Percentiles rank a stretch among this genome's conserved stretches.
phyloP scores from a whole-genome alignment of 1,139 yeast species.

The Debaryomycetaceae sp. region DNA sequence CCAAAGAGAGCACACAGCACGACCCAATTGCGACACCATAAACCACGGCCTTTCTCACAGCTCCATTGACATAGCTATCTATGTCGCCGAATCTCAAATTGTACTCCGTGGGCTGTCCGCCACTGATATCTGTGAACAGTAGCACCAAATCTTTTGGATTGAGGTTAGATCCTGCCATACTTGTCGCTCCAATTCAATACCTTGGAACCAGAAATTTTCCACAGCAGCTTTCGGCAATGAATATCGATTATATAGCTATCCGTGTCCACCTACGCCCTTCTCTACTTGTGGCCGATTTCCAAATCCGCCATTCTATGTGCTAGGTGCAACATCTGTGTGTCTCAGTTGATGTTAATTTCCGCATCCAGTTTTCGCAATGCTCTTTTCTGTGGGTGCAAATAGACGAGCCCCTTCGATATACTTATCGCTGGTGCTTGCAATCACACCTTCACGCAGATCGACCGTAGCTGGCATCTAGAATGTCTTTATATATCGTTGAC shows the following conservation, averaged over 20 bases:
- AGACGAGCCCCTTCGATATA: too few species aligned
- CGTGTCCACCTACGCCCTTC: too few species aligned
- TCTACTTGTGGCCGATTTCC: not conserved
- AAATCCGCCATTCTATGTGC: not conserved
- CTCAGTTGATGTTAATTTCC: not conserved
- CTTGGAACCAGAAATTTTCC: too few species aligned
- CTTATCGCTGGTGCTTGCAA: too few species aligned
- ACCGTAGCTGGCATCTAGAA: too few species aligned
- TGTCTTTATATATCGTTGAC: too few species aligned
- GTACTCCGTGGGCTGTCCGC: conserved; percentile 4
- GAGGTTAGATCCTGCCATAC: not conserved
- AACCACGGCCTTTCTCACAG: conserved; percentile 10
- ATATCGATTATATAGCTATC: too few species aligned
- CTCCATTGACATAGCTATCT: conserved; percentile 8
- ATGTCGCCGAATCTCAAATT: conserved; percentile 11
- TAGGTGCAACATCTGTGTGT: not conserved
- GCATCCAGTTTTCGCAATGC: not conserved
- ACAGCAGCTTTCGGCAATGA: too few species aligned
- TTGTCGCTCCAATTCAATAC: too few species aligned
- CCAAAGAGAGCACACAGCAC: conserved; percentile 19
- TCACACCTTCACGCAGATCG: too few species aligned
- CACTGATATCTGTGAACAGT: conserved; percentile 15
- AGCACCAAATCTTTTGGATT: conserved; percentile 15
- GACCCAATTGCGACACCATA: conserved; percentile 30
- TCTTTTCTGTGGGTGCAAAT: not conserved